These are phyloP conservation scores for Paramecium biaurelia DNA, from an alignment of 73 alveolate species.

Conservation along the genomic window DNA sequence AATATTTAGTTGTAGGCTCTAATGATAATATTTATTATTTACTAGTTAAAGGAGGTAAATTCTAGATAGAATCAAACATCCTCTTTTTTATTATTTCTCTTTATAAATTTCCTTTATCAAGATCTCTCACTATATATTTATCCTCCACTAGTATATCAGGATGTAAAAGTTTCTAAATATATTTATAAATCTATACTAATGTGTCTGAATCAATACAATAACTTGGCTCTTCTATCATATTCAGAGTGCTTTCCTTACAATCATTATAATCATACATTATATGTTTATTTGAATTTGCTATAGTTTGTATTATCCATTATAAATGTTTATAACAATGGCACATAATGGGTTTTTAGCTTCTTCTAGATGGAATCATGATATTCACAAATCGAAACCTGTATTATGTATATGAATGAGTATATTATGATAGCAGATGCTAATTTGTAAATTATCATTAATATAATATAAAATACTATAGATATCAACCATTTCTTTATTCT, in stretches of 20 bases:
- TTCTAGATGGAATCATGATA: neutral
- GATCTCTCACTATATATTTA: constrained; percentile 14
- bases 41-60: neutral
- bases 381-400: neutral
- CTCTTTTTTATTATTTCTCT: constrained; percentile 35
- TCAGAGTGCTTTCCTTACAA: neutral
- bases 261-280: neutral
- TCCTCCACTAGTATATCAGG: constrained; percentile 14
- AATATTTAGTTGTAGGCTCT: neutral
- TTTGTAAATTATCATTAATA: neutral
- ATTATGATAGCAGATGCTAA: neutral
- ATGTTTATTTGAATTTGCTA: neutral
- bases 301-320: constrained; percentile 10
- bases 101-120: neutral
- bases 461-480: neutral
- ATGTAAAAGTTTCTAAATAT: neutral
- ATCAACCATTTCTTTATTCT: neutral
- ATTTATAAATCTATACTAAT: neutral
- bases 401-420: neutral
- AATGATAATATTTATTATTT: neutral
- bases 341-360: neutral
- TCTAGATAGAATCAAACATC: constrained; percentile 9
- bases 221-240: constrained; percentile 29
- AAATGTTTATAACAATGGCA: neutral
- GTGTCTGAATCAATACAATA: constrained; percentile 42